These are phyloP conservation scores for Begonia loranthoides DNA, from an alignment of 306 rosid genomes.

Conservation along the genomic window DNA sequence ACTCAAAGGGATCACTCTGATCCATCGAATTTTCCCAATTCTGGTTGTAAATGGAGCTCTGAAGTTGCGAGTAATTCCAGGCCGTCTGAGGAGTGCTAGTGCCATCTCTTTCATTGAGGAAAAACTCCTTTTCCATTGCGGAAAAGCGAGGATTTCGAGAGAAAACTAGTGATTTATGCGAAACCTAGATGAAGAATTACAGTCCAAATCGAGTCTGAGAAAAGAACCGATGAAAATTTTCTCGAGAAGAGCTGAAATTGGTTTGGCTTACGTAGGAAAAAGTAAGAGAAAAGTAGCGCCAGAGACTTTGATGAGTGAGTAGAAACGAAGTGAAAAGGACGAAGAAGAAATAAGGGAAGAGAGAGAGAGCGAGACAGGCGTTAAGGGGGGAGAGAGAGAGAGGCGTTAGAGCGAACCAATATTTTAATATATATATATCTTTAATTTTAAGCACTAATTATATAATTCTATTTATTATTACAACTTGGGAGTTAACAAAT, in stretches of 20 bases:
- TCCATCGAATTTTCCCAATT: constrained; percentile 41
- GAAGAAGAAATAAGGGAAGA: constrained; percentile 4
- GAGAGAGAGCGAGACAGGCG: constrained; percentile 9
- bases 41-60: constrained; percentile 17
- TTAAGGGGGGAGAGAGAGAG: constrained; percentile 4
- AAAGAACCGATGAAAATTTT: background rate
- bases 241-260: background rate
- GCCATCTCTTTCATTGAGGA: constrained; percentile 5
- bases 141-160: background rate
- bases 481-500: too few relatives aligned
- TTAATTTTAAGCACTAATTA: too few relatives aligned
- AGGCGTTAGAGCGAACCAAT: constrained; percentile 5
- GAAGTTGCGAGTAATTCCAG: constrained; percentile 20
- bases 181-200: constrained; percentile 17
- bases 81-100: background rate
- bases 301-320: constrained; percentile 9
- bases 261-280: constrained; percentile 2
- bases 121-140: constrained; percentile 11
- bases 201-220: constrained; percentile 6
- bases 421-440: too few relatives aligned
- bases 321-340: constrained; percentile 4
- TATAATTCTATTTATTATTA: too few relatives aligned
- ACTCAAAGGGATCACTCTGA: constrained; percentile 48
- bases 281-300: constrained; percentile 7
- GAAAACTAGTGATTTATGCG: background rate